These are phyloP conservation scores for Coniochaeta ligniaria DNA, from an alignment of 2,329 filamentous ascomycete species.

Conservation along the genomic window DNA sequence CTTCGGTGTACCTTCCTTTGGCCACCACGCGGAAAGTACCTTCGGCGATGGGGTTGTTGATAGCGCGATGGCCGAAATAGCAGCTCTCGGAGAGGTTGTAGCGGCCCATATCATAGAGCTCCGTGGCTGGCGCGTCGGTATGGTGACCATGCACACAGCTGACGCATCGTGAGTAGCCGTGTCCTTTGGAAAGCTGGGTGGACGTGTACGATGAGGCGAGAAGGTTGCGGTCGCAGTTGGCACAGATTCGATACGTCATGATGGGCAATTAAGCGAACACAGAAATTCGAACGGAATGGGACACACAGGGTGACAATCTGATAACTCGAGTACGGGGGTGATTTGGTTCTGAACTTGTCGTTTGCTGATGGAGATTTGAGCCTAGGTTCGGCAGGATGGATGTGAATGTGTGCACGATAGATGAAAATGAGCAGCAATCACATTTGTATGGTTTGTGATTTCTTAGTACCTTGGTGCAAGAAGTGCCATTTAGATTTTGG, in stretches of 20 bases:
- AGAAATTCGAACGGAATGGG: background rate
- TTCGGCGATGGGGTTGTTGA: slow-evolving; percentile 14
- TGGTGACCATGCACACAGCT: slow-evolving; percentile 12
- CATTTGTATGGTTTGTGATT: too few species aligned
- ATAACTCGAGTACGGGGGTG: background rate
- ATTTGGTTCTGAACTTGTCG: background rate
- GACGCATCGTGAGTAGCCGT: slow-evolving; percentile 16
- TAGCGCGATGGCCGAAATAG: background rate
- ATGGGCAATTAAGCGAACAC: background rate
- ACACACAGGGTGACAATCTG: background rate
- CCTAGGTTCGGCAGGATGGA: too few species aligned
- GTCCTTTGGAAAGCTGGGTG: slow-evolving; percentile 16
- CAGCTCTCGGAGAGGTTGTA: slow-evolving; percentile 13
- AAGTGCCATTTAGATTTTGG: too few species aligned
- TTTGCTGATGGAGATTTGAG: too few species aligned
- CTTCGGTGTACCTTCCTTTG: slow-evolving; percentile 20
- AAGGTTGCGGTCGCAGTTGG: slow-evolving; percentile 15
- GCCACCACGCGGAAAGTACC: slow-evolving; percentile 20
- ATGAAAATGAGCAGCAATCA: too few species aligned
- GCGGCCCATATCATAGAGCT: slow-evolving; percentile 14
- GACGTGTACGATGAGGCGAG: slow-evolving; percentile 18
- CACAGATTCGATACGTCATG: slow-evolving; percentile 11
- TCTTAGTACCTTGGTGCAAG: too few species aligned
- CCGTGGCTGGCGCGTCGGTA: background rate
- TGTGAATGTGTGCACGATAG: too few species aligned